Evolutionary conservation across 768 basidiomycete genomes (phyloP), one percentile per base, ranked within the genome.

Genomic region (Termitomyces bulborhizus): DNA sequence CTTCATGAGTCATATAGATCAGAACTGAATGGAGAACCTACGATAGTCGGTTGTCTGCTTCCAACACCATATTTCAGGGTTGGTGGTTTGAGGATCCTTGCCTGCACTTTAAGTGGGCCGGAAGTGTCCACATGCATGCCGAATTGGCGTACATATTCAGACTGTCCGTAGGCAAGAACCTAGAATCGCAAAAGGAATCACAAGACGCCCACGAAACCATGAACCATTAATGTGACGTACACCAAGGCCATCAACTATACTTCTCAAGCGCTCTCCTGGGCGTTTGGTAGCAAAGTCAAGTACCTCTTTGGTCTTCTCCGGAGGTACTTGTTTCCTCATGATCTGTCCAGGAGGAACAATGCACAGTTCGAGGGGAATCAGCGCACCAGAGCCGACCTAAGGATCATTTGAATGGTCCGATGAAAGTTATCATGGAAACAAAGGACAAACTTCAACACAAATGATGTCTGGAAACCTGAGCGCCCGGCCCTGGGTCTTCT

Each of bases 121-220:
- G 67, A 69, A 4, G 67, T 59, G 47, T 82, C 73, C 18, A 93
- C 83, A 2, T 71, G 58, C 78, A 93, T 81, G 7, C 88, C 88
- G 58, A 91, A 91, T 64, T 84, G 76, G 41, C 79, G 76, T 34
- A 91, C 80, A 58, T 88, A 90, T 66, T 89, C 82, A 0, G 86
- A 88, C 66, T 86, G 82, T 0, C 85, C 84, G 60, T 89, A 89
- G 27, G 78, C 76, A 54, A 87, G 71, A 39, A 84, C 78, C 82
- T 85, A 9, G 21, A 16, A 16, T 16, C 15, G 15, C 15, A 37
- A 49, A 45, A 41, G 53, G 55, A 45, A 43, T 37, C 15, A 49
- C 27, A 24, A 18, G 16, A 55, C 18, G 27, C 32, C 11, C 44
- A 51, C 21, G 18, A 12, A 29, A 55, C 16, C 29, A 32, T 27